A percentile compares a stretch with the other conserved stretches of the same genome.
These are phyloP conservation scores for Cucumis melo DNA, from an alignment of 306 rosid genomes.

Conservation along the genomic window DNA sequence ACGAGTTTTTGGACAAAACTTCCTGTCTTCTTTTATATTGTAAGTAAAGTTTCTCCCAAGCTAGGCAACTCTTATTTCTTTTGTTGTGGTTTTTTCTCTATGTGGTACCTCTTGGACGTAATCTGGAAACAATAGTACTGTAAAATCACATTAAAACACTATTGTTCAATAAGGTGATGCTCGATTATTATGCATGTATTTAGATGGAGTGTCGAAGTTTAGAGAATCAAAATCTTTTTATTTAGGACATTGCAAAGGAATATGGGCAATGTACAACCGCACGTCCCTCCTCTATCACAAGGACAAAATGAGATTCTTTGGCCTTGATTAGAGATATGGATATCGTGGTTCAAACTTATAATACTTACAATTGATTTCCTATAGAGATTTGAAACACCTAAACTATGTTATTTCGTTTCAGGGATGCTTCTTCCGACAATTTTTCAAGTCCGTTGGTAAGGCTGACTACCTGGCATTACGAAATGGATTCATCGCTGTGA, in stretches of 20 bases:
- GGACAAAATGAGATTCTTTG: not conserved
- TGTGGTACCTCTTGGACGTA: not conserved
- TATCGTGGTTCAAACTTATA: not conserved
- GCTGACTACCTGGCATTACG: constrained; percentile 67
- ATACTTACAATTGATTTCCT: not conserved
- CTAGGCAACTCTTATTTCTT: not conserved
- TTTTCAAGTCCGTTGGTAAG: constrained; percentile 64
- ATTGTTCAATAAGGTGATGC: not conserved
- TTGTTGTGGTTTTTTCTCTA: not conserved
- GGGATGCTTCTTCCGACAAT: constrained; percentile 88
- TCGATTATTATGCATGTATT: not conserved
- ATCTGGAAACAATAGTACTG: not conserved
- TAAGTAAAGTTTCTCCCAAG: constrained; percentile 25
- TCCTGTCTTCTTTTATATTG: constrained; percentile 62
- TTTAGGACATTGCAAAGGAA: not conserved
- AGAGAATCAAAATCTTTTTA: not conserved
- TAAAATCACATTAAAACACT: not conserved
- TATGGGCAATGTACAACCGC: not conserved
- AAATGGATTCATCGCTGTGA: constrained; percentile 71
- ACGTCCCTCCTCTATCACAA: not conserved
- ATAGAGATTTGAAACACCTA: not conserved
- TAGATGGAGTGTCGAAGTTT: not conserved
- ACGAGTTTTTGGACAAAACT: constrained; percentile 57
- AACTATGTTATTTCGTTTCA: constrained; percentile 16
- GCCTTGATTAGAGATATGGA: not conserved